Evolutionary conservation across 208 protist genomes (phyloP).

Genomic region (Wallacemonas rigidus): DNA sequence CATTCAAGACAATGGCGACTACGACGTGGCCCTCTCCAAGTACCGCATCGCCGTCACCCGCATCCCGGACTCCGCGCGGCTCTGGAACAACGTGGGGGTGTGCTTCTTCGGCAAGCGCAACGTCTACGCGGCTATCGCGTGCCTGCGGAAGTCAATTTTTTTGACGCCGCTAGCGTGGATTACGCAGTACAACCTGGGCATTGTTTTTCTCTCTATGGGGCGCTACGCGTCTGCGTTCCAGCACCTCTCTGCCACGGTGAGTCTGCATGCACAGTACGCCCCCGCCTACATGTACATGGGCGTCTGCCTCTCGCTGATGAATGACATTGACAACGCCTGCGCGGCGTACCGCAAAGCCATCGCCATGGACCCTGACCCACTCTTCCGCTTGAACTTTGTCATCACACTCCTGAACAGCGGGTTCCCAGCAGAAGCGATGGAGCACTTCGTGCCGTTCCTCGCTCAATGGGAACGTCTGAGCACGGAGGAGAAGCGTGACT

Average conservation of each 20-base stretch:
- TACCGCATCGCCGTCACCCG: constrained; percentile 91
- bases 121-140: constrained; percentile 93
- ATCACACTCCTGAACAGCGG: constrained; percentile 84
- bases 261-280: constrained; percentile 86
- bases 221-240: constrained; percentile 96
- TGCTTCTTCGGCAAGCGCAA: constrained; percentile 96
- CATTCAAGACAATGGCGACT: constrained; percentile 95
- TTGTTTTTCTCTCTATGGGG: constrained; percentile 89
- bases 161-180: constrained; percentile 97
- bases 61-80: constrained; percentile 90
- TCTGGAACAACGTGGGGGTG: constrained; percentile 98
- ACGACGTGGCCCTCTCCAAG: constrained; percentile 95
- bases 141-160: constrained; percentile 94
- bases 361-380: constrained; percentile 77
- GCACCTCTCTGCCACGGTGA: constrained; percentile 91
- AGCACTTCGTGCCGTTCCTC: constrained; percentile 56
- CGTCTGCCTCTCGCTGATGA: constrained; percentile 92
- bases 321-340: constrained; percentile 95
- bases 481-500: constrained; percentile 32
- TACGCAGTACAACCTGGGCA: constrained; percentile 94
- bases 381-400: constrained; percentile 93
- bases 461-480: constrained; percentile 37
- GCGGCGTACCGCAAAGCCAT: constrained; percentile 92
- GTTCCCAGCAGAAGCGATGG: constrained; percentile 32
- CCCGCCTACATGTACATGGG: constrained; percentile 94